phyloP scores from a whole-genome alignment of 176 grass and related monocot species.

The Oryza officinalis region DNA sequence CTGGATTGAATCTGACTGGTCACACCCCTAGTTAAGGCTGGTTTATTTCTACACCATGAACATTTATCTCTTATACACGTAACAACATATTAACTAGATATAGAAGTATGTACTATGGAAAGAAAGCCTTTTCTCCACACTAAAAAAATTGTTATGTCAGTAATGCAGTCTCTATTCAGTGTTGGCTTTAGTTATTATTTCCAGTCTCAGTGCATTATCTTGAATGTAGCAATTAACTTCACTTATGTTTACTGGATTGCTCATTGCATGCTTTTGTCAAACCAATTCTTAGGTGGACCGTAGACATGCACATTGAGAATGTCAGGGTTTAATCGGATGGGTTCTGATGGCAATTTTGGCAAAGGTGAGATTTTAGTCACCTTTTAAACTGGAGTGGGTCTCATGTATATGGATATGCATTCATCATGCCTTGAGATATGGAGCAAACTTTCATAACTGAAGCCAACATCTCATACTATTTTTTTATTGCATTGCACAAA shows the following conservation, averaged over 20 bases:
- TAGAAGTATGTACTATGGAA: neutral
- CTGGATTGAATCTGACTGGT: neutral
- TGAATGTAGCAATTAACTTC: slow-evolving; percentile 2
- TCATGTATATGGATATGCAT: neutral
- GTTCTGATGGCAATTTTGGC: slow-evolving; percentile 54
- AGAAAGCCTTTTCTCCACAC: neutral
- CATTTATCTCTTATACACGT: neutral
- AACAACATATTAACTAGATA: neutral
- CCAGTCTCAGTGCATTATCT: neutral
- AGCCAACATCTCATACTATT: neutral
- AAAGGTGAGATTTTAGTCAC: slow-evolving; percentile 32
- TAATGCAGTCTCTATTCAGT: slow-evolving; percentile 23
- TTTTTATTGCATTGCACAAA: neutral
- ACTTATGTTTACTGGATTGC: slow-evolving; percentile 18
- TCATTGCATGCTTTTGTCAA: slow-evolving; percentile 21
- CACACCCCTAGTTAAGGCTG: neutral
- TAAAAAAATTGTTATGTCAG: neutral
- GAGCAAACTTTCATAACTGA: neutral
- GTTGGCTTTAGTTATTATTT: neutral
- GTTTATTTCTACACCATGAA: neutral
- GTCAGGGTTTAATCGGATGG: slow-evolving; percentile 48
- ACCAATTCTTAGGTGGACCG: slow-evolving; percentile 27
- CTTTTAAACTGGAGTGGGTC: neutral
- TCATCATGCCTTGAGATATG: neutral
- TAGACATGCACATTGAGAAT: slow-evolving; percentile 41